A percentile compares a stretch with the other conserved stretches of the same genome.
These are phyloP conservation scores for Rostrohypoxylon terebratum DNA, from an alignment of 495 filamentous ascomycete genomes.

Conservation along the genomic window DNA sequence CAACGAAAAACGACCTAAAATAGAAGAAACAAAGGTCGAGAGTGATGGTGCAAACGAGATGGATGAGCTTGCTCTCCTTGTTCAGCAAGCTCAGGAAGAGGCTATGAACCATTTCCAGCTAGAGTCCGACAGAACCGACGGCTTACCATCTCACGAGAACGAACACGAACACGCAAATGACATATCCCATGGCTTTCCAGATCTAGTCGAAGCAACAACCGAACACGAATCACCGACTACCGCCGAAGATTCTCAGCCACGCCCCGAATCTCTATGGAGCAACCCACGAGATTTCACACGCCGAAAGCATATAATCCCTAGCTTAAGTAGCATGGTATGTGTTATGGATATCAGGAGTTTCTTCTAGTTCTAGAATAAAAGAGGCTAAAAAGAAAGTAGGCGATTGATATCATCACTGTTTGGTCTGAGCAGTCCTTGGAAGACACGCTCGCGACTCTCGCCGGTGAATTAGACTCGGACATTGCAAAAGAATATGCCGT, in stretches of 20 bases:
- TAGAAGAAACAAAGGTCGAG: constrained; percentile 54
- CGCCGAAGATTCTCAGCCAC: constrained; percentile 34
- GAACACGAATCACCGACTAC: constrained; percentile 31
- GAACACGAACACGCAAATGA: constrained; percentile 16
- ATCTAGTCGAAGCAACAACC: constrained; percentile 17
- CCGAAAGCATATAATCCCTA: constrained; percentile 54
- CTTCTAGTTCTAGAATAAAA: not conserved
- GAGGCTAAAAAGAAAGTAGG: constrained; percentile 45
- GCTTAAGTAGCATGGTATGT: constrained; percentile 56
- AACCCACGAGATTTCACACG: constrained; percentile 49
- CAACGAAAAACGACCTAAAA: constrained; percentile 53
- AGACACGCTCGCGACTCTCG: constrained; percentile 76
- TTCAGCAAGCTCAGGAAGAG: constrained; percentile 46
- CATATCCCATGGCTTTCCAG: constrained; percentile 25
- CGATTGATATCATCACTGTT: constrained; percentile 59
- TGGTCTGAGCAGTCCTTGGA: constrained; percentile 58
- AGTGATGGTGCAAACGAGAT: constrained; percentile 32
- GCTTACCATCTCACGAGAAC: constrained; percentile 15
- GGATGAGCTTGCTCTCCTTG: constrained; percentile 47
- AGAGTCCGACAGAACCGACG: constrained; percentile 18
- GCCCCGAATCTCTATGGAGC: constrained; percentile 48
- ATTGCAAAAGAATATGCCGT: constrained; percentile 83
- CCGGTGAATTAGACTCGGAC: constrained; percentile 78
- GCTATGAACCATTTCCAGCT: constrained; percentile 48
- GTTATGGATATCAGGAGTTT: not conserved